Conservation (phyloP, 805 yeast species). For the Monosporozyma siamensis region DNA sequence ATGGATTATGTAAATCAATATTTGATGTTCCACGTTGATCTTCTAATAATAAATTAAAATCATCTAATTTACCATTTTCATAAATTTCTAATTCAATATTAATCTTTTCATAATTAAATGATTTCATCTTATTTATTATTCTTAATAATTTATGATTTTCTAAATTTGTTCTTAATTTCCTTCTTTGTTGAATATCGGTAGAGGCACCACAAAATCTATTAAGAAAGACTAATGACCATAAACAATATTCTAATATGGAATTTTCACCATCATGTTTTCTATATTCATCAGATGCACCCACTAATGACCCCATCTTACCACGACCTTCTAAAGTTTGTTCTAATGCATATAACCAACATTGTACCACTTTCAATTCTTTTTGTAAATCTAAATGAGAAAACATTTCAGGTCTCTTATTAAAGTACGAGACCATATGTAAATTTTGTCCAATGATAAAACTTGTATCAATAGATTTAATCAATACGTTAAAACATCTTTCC, state of each 20-base stretch:
- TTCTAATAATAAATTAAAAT: constrained; percentile 24
- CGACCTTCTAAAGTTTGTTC: constrained; percentile 69
- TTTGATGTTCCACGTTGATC: constrained; percentile 9
- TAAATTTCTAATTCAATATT: constrained; percentile 60
- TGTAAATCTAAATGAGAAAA: constrained; percentile 14
- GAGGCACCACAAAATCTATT: constrained; percentile 26
- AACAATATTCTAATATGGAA: constrained; percentile 30
- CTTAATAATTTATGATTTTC: constrained; percentile 27
- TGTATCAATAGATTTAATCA: constrained; percentile 28
- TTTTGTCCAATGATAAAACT: constrained; percentile 25
- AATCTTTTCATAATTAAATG: constrained; percentile 52
- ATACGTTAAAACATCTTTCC: constrained; percentile 40
- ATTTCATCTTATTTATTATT: constrained; percentile 38
- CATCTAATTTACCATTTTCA: constrained; percentile 35
- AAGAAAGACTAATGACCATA: constrained; percentile 25
- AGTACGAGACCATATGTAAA: constrained; percentile 19
- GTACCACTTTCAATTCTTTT: constrained; percentile 35
- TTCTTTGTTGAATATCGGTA: constrained; percentile 25
- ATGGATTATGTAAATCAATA: constrained; percentile 49
- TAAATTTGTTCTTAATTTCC: constrained; percentile 25
- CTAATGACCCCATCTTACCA: constrained; percentile 83
- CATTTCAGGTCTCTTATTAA: constrained; percentile 14
- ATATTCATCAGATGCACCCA: constrained; percentile 84
- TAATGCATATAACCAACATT: constrained; percentile 61
- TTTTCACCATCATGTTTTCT: constrained; percentile 38